These are phyloP conservation scores for Aspergillus pseudoterreus DNA, from an alignment of 2,329 filamentous ascomycete genomes.

Conservation along the genomic window DNA sequence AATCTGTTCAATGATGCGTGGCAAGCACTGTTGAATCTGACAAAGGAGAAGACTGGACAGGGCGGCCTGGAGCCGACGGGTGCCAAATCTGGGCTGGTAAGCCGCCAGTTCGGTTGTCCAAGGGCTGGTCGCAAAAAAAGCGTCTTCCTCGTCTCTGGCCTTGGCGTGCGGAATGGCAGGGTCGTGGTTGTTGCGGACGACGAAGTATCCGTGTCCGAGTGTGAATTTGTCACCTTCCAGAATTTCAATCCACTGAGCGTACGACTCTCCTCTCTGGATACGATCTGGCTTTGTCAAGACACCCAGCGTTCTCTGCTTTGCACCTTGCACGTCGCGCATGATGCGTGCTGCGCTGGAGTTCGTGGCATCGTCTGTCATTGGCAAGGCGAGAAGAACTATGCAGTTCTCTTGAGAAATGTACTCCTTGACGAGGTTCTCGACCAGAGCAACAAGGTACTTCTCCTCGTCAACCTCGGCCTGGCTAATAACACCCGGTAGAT, in stretches of 20 bases:
- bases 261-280: conserved; percentile 50
- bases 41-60: conserved; percentile 49
- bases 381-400: conserved; percentile 71
- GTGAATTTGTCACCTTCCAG: conserved; percentile 59
- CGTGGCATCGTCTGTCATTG: conserved; percentile 74
- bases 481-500: conserved; percentile 78
- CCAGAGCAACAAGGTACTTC: conserved; percentile 66
- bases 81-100: conserved; percentile 50
- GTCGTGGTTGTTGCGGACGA: conserved; percentile 60
- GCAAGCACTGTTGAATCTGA: conserved; percentile 42
- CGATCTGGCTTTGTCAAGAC: conserved; percentile 85
- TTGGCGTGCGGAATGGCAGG: conserved; percentile 40
- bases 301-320: conserved; percentile 61
- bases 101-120: conserved; percentile 44
- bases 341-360: conserved; percentile 69
- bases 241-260: conserved; percentile 61
- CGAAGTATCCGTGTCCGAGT: conserved; percentile 73
- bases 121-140: conserved; percentile 48
- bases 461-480: conserved; percentile 63
- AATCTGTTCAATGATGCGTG: conserved; percentile 39
- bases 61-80: conserved; percentile 45
- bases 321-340: conserved; percentile 53
- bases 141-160: conserved; percentile 48
- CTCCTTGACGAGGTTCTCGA: conserved; percentile 64
- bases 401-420: conserved; percentile 69